Evolutionary conservation across 2,329 filamentous ascomycete genomes (phyloP), one percentile per base, ranked within the genome.

Genomic region (Lithohypha guttulata): DNA sequence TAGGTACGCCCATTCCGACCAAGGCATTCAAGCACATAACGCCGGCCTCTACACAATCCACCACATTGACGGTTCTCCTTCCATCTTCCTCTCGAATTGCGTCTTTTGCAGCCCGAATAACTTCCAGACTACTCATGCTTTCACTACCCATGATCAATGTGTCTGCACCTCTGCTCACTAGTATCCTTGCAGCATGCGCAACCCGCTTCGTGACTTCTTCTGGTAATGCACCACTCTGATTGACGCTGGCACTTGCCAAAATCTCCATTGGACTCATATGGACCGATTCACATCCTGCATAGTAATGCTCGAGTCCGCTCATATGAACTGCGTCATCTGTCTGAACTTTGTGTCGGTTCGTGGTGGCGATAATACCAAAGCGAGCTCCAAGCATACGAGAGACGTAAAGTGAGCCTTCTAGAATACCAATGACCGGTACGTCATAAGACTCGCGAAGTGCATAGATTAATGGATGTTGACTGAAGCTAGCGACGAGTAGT

Each of bases 321-420:
- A 55, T 50, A 6, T 57, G 51, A 10, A 68, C 58, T 2, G 57
- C 50, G 30, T 66, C 62, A 22, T 57, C 53, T 38, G 65, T 58
- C 51, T 56, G 59, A 39, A 65, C 59, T 26, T 57, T 59, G 15
- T 58, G 62, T 14, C 65, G 49, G 13, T 54, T 46, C 2, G 55
- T 56, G 1, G 64, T 67, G 1, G 63, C 63, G 3, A 68, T 53
- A 14, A 70, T 57, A 1, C 67, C 66, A 28, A 70, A 63, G 2
- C 59, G 51, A 4, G 60, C 59, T 2, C 69, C 70, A 2, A 73
- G 57, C 40, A 68, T 71, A 6, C 66, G 53, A 4, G 68, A 63
- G 4, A 65, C 58, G 46, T 74, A 71, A 2, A 71, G 55, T 3
- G 53, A 59, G 1, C 67, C 65, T 50, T 71, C 68, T 65, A 71